Base-by-base conservation (phyloP, 2,329 filamentous ascomycete species). In the Diaporthe nobilis region DNA sequence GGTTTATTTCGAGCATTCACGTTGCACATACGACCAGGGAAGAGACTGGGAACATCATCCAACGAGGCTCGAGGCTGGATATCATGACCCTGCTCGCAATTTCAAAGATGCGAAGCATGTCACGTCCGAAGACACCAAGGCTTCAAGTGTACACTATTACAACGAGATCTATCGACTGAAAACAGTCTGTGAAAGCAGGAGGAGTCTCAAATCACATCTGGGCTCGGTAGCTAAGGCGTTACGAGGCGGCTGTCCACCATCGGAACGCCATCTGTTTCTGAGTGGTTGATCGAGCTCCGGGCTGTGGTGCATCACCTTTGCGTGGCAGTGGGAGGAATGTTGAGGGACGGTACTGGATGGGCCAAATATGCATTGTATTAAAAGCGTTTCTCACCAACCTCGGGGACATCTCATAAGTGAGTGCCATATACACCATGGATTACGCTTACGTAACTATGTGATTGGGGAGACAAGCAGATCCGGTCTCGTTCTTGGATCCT, bases 1-100 rank as follows among this genome's bases (percentile, higher is more conserved):
- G 71, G 68, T 67, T 44, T 9, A 47, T 67, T 72, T 49, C 57
- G 68, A 57, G 34, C 31, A 57, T 34, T 39, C 53, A 37, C 34
- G 61, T 65, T 49, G 25, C 37, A 65, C 17, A 55, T 34, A 51
- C 44, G 58, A 73, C 20, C 47, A 17, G 47, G 20, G 39, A 65
- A 44, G 58, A 65, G 58, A 55, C 39, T 65, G 37, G 51, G 37
- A 49, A 47, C 17, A 61, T 17, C 51, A 57, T 57, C 9, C 28
- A 31, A 31, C 17, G 58, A 73, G 34, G 31, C 10, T 47, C 51
- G 47, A 57, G 71, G 39, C 58, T 57, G 47, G n/a, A 65, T 44
- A 31, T 22, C 2, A 28, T 5, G 49, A 39, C 31, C 53, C 31
- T 39, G 47, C 47, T 39, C 63, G 31, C 6, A 39, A 22, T 25